phyloP scores from a whole-genome alignment of 495 filamentous ascomycete species.

The Aeminium ludgeri region DNA sequence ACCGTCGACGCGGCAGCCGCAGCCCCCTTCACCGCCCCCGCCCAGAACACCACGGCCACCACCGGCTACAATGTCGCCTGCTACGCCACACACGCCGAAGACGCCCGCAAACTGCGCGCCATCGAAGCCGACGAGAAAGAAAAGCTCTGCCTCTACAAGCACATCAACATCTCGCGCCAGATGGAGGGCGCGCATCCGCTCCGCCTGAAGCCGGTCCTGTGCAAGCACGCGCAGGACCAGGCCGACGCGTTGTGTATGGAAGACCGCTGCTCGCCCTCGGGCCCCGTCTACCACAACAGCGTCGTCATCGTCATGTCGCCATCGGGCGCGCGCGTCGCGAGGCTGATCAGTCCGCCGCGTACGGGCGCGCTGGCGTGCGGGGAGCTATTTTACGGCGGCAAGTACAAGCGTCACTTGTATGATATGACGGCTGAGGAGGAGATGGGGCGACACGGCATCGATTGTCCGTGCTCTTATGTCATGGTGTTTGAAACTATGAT shows the following conservation, averaged over 20 bases:
- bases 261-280: not conserved
- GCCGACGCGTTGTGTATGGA: not conserved
- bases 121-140: not conserved
- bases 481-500: constrained; percentile 4
- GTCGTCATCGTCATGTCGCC: not conserved
- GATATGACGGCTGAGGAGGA: not conserved
- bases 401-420: constrained; percentile 7
- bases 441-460: not conserved
- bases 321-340: not conserved
- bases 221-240: not conserved
- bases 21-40: not conserved
- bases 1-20: not conserved
- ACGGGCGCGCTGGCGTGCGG: constrained; percentile 6
- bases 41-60: not conserved
- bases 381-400: constrained; percentile 8
- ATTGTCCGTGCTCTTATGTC: constrained; percentile 3
- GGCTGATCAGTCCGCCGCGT: constrained; percentile 6
- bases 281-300: not conserved
- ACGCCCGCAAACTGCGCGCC: not conserved
- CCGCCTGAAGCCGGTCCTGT: not conserved
- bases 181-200: not conserved
- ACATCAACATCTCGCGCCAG: constrained; percentile 1
- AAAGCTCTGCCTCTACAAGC: not conserved
- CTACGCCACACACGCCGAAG: constrained; percentile 4
- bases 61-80: constrained; percentile 2